A percentile compares a stretch with the other conserved stretches of the same genome.
Conservation (phyloP, 1,139 yeast genomes). For the Scheffersomyces illinoinensis region DNA sequence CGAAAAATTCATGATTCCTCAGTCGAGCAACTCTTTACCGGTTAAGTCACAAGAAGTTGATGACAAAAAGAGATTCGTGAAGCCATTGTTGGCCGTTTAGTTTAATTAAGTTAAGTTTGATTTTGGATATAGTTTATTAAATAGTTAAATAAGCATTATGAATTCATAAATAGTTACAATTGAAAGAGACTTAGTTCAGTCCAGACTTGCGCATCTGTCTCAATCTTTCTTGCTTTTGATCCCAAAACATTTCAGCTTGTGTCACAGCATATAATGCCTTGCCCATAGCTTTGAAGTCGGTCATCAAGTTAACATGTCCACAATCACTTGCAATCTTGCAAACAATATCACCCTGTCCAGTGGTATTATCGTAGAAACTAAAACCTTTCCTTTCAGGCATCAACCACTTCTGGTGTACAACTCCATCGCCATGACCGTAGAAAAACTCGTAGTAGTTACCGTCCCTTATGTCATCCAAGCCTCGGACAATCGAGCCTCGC, state of each 20-base stretch:
- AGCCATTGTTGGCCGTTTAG: conserved; percentile 6
- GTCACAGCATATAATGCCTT: conserved; percentile 63
- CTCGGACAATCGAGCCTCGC: conserved; percentile 68
- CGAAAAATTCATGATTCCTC: conserved; percentile 21
- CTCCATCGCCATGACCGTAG: conserved; percentile 94
- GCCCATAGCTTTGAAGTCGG: conserved; percentile 73
- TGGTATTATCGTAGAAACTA: conserved; percentile 31
- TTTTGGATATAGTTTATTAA: neutral
- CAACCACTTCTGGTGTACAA: conserved; percentile 77
- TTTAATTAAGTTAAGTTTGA: neutral
- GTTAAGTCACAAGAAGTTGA: neutral
- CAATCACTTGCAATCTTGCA: conserved; percentile 64
- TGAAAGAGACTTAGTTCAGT: too few species aligned
- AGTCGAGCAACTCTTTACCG: conserved; percentile 2
- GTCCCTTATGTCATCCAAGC: conserved; percentile 59
- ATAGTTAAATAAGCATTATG: neutral
- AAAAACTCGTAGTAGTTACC: conserved; percentile 77
- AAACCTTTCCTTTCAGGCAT: conserved; percentile 79
- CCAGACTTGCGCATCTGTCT: neutral
- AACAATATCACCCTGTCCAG: conserved; percentile 51
- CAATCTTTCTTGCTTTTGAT: conserved; percentile 6
- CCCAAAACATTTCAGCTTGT: conserved; percentile 52
- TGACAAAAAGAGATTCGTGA: conserved; percentile 1
- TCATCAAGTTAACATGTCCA: conserved; percentile 81
- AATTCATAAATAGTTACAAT: neutral